Evolutionary conservation across 345 rosid species (phyloP).

Genomic region (Xanthoceras sorbifolium): DNA sequence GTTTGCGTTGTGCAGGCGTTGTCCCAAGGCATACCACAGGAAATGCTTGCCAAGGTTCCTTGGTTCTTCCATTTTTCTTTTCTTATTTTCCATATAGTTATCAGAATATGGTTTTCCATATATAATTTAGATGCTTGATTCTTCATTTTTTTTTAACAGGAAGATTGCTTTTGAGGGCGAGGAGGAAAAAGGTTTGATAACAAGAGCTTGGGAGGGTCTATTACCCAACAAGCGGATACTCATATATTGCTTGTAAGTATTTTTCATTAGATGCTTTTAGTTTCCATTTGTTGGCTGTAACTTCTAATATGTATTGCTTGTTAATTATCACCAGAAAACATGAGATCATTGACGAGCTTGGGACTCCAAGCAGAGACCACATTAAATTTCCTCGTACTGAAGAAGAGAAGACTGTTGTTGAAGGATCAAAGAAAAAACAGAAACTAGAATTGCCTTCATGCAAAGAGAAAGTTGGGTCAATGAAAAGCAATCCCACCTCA

Average conservation of each 20-base stretch:
- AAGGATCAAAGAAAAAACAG: conserved; percentile 35
- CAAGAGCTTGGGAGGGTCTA: conserved; percentile 86
- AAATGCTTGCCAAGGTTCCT: conserved; percentile 88
- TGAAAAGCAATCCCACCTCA: conserved; percentile 33
- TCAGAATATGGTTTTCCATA: conserved; percentile 8
- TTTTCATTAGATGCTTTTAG: conserved; percentile 8
- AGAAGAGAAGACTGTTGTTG: conserved; percentile 32
- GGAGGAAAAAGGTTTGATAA: conserved; percentile 42
- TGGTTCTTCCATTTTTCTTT: conserved; percentile 11
- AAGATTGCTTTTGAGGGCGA: conserved; percentile 57
- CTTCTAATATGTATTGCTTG: conserved; percentile 24
- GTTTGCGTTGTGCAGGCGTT: conserved; percentile 91
- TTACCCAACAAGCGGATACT: conserved; percentile 61
- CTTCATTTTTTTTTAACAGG: conserved; percentile 38
- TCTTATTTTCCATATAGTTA: not conserved
- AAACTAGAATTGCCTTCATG: conserved; percentile 33
- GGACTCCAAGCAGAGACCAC: conserved; percentile 81
- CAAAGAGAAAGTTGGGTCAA: conserved; percentile 33
- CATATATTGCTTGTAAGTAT: conserved; percentile 89
- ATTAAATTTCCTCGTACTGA: conserved; percentile 60
- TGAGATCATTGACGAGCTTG: conserved; percentile 57
- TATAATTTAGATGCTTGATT: conserved; percentile 15
- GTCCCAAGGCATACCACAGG: conserved; percentile 86
- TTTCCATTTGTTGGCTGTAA: conserved; percentile 7
- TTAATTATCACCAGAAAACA: conserved; percentile 59